Conservation (phyloP, 2,329 filamentous ascomycete genomes). For the Moelleriella libera region DNA sequence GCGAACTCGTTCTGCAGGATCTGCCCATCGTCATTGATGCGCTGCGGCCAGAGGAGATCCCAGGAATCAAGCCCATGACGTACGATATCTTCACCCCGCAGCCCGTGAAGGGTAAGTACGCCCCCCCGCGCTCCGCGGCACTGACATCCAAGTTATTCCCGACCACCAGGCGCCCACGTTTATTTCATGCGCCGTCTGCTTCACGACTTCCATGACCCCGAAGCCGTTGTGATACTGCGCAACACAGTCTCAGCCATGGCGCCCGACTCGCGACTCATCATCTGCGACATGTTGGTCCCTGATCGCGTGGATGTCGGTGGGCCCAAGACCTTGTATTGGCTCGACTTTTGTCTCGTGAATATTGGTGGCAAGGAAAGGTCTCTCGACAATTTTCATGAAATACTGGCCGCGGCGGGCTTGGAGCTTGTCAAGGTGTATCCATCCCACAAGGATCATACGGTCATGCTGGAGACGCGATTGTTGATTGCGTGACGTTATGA, state of each 20-base stretch:
- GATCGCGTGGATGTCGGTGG: conserved; percentile 10
- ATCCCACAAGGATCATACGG: conserved; percentile 9
- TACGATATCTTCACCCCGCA: conserved; percentile 13
- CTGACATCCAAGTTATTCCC: not conserved
- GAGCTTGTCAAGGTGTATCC: conserved; percentile 14
- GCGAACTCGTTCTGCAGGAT: conserved; percentile 16
- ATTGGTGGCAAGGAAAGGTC: conserved; percentile 15
- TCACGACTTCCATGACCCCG: conserved; percentile 14
- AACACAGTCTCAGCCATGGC: conserved; percentile 13
- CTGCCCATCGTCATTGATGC: conserved; percentile 14
- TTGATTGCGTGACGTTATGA: no score
- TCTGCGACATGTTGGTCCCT: conserved; percentile 18
- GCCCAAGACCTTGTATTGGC: conserved; percentile 12
- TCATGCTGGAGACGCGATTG: conserved; percentile 13
- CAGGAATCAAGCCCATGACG: conserved; percentile 10
- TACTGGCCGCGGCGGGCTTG: conserved; percentile 12
- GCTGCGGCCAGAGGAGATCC: conserved; percentile 10
- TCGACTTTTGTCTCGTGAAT: conserved; percentile 11
- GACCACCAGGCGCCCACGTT: conserved; percentile 11
- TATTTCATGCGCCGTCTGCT: conserved; percentile 15
- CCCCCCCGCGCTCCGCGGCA: no score
- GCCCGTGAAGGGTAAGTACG: conserved; percentile 11
- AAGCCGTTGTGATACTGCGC: conserved; percentile 10
- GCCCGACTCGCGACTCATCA: conserved; percentile 12
- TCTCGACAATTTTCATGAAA: conserved; percentile 10